Base-by-base conservation (phyloP, 1,284 basidiomycete genomes). In the Malassezia japonica region DNA sequence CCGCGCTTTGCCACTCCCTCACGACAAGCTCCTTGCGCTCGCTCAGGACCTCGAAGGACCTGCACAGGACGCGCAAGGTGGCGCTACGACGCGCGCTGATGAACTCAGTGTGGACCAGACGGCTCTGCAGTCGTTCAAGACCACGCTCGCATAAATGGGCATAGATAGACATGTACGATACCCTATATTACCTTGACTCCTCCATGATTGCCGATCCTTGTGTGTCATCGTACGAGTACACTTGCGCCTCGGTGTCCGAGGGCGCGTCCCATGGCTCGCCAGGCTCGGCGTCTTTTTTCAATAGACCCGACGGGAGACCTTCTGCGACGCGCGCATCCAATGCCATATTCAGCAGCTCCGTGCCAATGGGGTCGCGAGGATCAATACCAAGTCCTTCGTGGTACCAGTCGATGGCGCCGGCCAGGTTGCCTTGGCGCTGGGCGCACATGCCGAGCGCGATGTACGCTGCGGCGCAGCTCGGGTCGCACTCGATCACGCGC, bases 341-440 rank as follows among this genome's bases (percentile, higher is more conserved):
- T 7, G 51, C 51, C 25, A 54, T 34, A 1, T 23, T 31, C 13
- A 54, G 41, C 20, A 54, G 31, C 23, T 54, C 51, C 5, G 51
- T 54, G 29, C 46, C 46, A 12, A 54, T 28, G 9, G 51, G 35
- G 20, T 54, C 51, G 16, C 51, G 51, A 1, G 51, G 51, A 31
- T 54, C 51, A 16, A 54, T 40, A 9, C 51, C 46, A 12, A 54
- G 51, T 1, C 51, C 58, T 21, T 60, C 57, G 32, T 68, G 66
- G 41, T 70, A 69, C 51, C 59, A 60, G 10, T 48, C 57, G 10
- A 72, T 54, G 6, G 69, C 69, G 10, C 61, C 57, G 10, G 58
- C 63, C 21, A 71, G 21, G 20, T 60, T 36, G 23, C 61, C 64
- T 36, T 48, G 18, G 37, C 57, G 57, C 27, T 70, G 68, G 15